phyloP scores from a whole-genome alignment of 140 eudicot genomes.

The Ambrosia hybrid region DNA sequence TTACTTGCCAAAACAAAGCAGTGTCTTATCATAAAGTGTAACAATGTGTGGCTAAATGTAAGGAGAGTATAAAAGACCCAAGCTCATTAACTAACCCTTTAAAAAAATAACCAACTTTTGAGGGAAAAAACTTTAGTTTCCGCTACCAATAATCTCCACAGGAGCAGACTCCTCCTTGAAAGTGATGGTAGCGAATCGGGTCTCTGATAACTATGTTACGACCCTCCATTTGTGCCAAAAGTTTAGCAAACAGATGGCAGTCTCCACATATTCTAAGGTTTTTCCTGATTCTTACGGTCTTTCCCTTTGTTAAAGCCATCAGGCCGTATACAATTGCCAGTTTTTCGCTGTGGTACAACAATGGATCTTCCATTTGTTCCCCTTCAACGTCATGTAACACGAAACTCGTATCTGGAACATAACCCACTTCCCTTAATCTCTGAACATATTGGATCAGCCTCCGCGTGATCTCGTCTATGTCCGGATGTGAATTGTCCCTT shows the following conservation, averaged over 20 bases:
- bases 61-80: too few relatives aligned
- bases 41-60: too few relatives aligned
- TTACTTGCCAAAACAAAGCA: too few relatives aligned
- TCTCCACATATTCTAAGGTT: conserved; percentile 90
- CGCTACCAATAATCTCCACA: conserved; percentile 92
- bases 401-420: conserved; percentile 75
- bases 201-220: conserved; percentile 71
- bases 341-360: conserved; percentile 77
- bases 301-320: conserved; percentile 58
- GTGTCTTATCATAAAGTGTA: too few relatives aligned
- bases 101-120: background rate
- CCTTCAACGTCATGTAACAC: conserved; percentile 89
- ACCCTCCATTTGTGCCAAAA: conserved; percentile 67
- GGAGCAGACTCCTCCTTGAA: conserved; percentile 76
- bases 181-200: conserved; percentile 93
- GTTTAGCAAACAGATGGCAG: conserved; percentile 79
- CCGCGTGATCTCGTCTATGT: conserved; percentile 42
- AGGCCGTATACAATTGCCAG: conserved; percentile 73
- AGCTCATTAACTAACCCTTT: too few relatives aligned
- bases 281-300: conserved; percentile 75
- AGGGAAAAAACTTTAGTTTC: too few relatives aligned
- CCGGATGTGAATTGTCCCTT: conserved; percentile 77
- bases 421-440: conserved; percentile 72
- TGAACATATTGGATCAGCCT: conserved; percentile 46
- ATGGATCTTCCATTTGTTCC: conserved; percentile 84